Evolutionary conservation across 2,329 filamentous ascomycete genomes (phyloP).

Genomic region (Colletotrichum abscissum): DNA sequence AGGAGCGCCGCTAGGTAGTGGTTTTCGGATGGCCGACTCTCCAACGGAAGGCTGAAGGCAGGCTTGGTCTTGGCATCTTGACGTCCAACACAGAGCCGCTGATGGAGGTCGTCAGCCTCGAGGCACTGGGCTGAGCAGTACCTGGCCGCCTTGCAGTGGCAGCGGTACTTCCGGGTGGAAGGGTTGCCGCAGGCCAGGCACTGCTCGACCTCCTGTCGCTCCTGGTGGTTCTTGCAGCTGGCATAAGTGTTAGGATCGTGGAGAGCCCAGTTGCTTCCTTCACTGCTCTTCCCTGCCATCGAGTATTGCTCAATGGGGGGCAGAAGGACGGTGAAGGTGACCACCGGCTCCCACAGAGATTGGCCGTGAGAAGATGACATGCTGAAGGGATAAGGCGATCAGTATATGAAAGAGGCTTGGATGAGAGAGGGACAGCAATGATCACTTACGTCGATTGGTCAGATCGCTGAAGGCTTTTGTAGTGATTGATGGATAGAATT

Average conservation of each 20-base stretch:
- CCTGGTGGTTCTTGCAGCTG: not conserved
- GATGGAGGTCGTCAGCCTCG: not conserved
- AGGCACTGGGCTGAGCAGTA: not conserved
- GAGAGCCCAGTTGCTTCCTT: not conserved
- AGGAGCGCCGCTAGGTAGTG: fast-evolving
- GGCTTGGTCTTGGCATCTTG: not conserved
- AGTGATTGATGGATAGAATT: not conserved
- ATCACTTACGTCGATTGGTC: not conserved
- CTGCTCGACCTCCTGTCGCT: not conserved
- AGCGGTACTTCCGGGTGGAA: not conserved
- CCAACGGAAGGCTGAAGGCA: not conserved
- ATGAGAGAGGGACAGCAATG: not conserved
- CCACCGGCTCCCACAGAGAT: not conserved
- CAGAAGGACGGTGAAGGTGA: not conserved
- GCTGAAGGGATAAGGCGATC: not conserved
- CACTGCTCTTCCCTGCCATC: not conserved
- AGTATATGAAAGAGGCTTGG: not conserved
- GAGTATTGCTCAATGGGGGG: not conserved
- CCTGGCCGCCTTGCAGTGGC: not conserved
- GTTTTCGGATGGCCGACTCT: not conserved
- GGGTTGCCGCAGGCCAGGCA: not conserved
- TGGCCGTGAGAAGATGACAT: not conserved
- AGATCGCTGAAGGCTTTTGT: not conserved
- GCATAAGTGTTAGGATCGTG: not conserved
- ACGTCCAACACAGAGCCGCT: not conserved